Percentiles rank a stretch among this genome's conserved stretches.
Evolutionary conservation across 1,139 yeast species (phyloP).

Genomic region (Suhomyces chickasaworum): DNA sequence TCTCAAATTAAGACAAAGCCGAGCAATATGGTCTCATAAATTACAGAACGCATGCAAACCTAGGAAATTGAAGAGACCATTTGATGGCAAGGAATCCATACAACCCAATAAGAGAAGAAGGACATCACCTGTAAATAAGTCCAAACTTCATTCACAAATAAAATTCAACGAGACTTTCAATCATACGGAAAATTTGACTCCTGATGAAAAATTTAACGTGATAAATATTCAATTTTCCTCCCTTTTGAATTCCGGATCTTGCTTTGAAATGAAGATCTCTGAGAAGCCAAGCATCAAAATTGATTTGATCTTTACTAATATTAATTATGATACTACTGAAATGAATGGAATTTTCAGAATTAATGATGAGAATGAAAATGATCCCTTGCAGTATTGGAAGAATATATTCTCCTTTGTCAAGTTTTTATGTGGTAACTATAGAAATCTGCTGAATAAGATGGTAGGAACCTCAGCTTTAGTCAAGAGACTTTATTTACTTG

Average conservation of each 20-base stretch:
- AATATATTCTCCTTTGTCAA: constrained; percentile 9
- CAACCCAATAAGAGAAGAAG: constrained; percentile 2
- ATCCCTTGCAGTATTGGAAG: constrained; percentile 5
- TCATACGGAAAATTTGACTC: constrained; percentile 6
- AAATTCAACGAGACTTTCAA: background rate
- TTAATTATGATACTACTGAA: constrained; percentile 23
- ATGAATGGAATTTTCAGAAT: constrained; percentile 24
- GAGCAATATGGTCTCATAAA: constrained; percentile 9
- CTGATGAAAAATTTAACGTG: constrained; percentile 23
- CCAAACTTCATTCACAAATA: background rate
- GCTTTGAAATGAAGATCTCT: constrained; percentile 17
- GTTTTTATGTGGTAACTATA: constrained; percentile 13
- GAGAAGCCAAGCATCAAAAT: constrained; percentile 13
- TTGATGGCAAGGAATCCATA: background rate
- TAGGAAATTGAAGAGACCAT: background rate
- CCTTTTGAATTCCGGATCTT: constrained; percentile 24
- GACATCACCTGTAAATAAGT: background rate
- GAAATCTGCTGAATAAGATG: constrained; percentile 6
- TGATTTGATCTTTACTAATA: constrained; percentile 24
- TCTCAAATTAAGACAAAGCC: constrained; percentile 9
- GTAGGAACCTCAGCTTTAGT: constrained; percentile 9
- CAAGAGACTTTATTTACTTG: constrained; percentile 12
- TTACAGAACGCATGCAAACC: background rate
- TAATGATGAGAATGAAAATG: background rate
- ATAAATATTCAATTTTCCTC: constrained; percentile 24